Evolutionary conservation across 1,284 basidiomycete genomes (phyloP), one percentile per base, ranked within the genome.

Genomic region (Dichomitus squalens): DNA sequence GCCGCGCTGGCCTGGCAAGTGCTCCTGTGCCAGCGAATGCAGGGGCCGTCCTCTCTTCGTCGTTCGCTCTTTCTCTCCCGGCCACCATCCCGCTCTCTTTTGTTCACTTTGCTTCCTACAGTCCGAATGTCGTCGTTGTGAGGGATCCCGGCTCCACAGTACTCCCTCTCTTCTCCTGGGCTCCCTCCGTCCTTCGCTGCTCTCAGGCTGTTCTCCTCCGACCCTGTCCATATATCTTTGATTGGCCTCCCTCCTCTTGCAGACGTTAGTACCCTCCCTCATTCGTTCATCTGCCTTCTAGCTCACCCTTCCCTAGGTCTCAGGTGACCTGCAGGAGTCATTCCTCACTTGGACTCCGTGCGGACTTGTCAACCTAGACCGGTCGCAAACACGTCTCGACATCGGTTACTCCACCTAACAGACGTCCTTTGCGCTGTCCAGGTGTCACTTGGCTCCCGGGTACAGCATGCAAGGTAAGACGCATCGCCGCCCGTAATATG

Each of bases 401-500:
- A 29, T 52, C 46, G 31, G 16, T 43, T 46, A 23, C 18, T 7
- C 29, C 33, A 16, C n/a, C 55, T 21, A 46, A 21, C 49, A 34
- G 38, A 39, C 31, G 36, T 38, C 12, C 18, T 44, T 21, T 8
- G 38, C 38, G 12, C 31, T 12, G 52, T 40, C 25, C n/a, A n/a
- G 44, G 35, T 23, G 35, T 27, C 12, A 9, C 23, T 36, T 25
- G 14, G 31, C 27, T 40, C n/a, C 38, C 33, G 20, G 12, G 39
- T 47, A 38, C 52, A 57, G 38, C 34, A 57, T 57, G 56, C 51
- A 53, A 49, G 51, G 52, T 57, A 36, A 1, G 50, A 36, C 20
- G 7, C n/a, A n/a, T 33, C 14, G 18, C 23, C 39, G 11, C 4
- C n/a, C 29, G 18, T 33, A 7, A 36, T 4, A 3, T 3, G 23